phyloP scores from a whole-genome alignment of 2,329 filamentous ascomycete species.

The Aurifilum marmelostoma region DNA sequence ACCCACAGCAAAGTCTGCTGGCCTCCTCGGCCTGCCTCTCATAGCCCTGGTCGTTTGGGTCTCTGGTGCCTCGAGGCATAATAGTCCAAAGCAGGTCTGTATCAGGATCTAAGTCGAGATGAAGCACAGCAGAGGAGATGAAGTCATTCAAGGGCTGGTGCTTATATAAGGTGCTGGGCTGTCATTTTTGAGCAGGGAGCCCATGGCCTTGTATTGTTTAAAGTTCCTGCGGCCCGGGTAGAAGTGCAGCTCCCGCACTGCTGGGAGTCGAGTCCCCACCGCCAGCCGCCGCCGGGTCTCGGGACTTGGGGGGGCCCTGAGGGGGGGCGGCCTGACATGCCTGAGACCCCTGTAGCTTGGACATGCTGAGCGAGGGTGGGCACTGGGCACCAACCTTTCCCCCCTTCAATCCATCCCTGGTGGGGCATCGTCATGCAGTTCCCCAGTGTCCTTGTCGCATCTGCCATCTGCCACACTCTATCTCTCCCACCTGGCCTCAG shows the following conservation, averaged over 20 bases:
- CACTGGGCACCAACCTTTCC: constrained; percentile 9
- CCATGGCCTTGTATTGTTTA: neutral
- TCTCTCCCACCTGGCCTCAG: neutral
- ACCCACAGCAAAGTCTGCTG: neutral
- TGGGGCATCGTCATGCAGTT: constrained; percentile 18
- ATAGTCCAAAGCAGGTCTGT: neutral
- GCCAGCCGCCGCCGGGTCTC: neutral
- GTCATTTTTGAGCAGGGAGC: neutral
- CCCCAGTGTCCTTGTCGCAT: constrained; percentile 14
- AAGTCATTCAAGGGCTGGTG: neutral
- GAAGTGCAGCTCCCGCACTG: constrained; percentile 8
- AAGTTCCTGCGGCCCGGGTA: constrained; percentile 9
- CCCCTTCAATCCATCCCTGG: neutral
- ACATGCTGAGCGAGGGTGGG: neutral
- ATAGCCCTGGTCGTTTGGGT: neutral
- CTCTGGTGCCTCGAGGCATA: neutral
- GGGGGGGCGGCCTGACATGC: neutral
- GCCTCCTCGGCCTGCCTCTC: neutral
- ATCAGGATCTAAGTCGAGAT: neutral
- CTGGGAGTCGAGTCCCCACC: constrained; percentile 6
- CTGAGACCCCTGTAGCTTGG: neutral
- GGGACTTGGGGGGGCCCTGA: neutral
- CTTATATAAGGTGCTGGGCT: neutral
- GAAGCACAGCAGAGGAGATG: neutral
- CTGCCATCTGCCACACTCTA: constrained; percentile 5